Evolutionary conservation across 1,284 basidiomycete genomes (phyloP).

Genomic region (Sanghuangporus weigelae): DNA sequence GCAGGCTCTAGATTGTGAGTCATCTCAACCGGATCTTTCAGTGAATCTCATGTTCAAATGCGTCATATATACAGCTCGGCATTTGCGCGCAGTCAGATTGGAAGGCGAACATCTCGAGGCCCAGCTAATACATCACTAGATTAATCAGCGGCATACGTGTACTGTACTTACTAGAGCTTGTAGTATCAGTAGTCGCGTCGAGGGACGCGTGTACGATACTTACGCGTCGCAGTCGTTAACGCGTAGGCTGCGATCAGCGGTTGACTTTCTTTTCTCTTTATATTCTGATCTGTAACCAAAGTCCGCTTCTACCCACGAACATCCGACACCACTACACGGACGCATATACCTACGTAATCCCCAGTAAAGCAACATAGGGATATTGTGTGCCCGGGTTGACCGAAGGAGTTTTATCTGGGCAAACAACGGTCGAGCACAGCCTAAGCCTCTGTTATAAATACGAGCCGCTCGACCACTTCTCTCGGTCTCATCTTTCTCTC

Average conservation of each 20-base stretch:
- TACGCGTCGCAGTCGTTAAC: conserved; percentile 14
- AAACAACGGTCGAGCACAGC: neutral
- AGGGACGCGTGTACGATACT: neutral
- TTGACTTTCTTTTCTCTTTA: neutral
- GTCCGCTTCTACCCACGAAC: neutral
- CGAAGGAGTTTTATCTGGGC: neutral
- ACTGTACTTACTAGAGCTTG: neutral
- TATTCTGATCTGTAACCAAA: neutral
- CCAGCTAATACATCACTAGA: conserved; percentile 19
- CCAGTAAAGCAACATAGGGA: neutral
- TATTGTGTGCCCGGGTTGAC: neutral
- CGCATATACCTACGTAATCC: neutral
- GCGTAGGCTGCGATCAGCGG: neutral
- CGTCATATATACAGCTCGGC: conserved; percentile 34
- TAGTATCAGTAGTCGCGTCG: neutral
- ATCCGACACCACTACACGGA: neutral
- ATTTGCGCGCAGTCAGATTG: conserved; percentile 38
- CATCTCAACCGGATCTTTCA: neutral
- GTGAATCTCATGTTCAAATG: neutral
- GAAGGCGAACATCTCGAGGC: conserved; percentile 27
- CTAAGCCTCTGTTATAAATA: neutral
- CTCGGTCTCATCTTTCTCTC: neutral
- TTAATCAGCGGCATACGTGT: neutral
- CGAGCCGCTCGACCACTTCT: neutral
- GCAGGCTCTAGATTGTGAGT: conserved; percentile 53